phyloP scores from a whole-genome alignment of 1,284 basidiomycete species.

The Mycena sp. region DNA sequence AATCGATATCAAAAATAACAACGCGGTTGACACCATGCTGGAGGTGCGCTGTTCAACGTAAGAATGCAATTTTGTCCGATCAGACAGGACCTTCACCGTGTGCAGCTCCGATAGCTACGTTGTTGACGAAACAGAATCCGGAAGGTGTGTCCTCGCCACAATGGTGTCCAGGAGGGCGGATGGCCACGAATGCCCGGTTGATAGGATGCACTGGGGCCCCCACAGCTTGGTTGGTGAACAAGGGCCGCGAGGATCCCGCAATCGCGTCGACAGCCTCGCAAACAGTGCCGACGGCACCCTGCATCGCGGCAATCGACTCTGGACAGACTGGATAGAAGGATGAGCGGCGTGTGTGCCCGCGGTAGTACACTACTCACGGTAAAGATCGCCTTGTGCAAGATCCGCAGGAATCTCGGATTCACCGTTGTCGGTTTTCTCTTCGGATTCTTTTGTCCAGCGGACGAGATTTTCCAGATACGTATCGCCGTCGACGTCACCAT shows the following conservation, averaged over 20 bases:
- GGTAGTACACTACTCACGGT: slow-evolving; percentile 56
- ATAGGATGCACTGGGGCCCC: slow-evolving; percentile 30
- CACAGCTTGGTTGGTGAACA: slow-evolving; percentile 15
- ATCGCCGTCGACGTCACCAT: slow-evolving; percentile 75
- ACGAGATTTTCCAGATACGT: slow-evolving; percentile 72
- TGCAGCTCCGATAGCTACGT: slow-evolving; percentile 89
- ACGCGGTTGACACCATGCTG: slow-evolving; percentile 82
- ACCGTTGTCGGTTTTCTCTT: slow-evolving; percentile 69
- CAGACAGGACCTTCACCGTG: slow-evolving; percentile 66
- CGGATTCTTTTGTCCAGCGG: slow-evolving; percentile 71
- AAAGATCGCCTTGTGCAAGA: slow-evolving; percentile 84
- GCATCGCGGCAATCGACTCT: slow-evolving; percentile 75
- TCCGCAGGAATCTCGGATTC: slow-evolving; percentile 84
- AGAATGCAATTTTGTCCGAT: background rate
- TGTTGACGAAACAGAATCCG: slow-evolving; percentile 96
- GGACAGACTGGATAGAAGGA: slow-evolving; percentile 65
- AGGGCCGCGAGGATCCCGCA: slow-evolving; percentile 38
- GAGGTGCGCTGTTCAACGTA: slow-evolving; percentile 71
- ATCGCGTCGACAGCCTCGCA: slow-evolving; percentile 86
- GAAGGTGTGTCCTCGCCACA: slow-evolving; percentile 89
- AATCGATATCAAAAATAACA: slow-evolving; percentile 92
- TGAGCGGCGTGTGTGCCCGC: background rate
- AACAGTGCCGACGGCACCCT: slow-evolving; percentile 81
- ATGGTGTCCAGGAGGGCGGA: slow-evolving; percentile 92
- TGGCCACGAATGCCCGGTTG: slow-evolving; percentile 79